phyloP scores from a whole-genome alignment of 2,329 filamentous ascomycete genomes.

The Fusarium lateritium region DNA sequence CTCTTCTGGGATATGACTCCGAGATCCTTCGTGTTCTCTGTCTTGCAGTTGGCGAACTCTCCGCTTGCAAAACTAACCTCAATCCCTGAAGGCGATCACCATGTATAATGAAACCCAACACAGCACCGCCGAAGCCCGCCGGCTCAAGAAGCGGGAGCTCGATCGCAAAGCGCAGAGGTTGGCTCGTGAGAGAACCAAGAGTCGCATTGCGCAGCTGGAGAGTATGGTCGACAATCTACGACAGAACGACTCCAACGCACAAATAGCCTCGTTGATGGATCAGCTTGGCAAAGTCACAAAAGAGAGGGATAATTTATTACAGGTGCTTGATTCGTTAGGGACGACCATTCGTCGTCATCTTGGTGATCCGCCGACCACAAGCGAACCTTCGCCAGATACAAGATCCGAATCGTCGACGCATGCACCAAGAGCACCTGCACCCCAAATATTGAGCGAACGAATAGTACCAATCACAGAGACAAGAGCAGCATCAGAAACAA shows the following conservation, averaged over 20 bases:
- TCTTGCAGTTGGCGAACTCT: neutral
- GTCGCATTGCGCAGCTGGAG: conserved; percentile 52
- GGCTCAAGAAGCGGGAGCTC: conserved; percentile 52
- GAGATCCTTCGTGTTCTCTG: neutral
- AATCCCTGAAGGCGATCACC: conserved; percentile 31
- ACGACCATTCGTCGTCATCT: conserved; percentile 39
- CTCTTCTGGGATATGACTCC: neutral
- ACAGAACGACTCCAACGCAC: conserved; percentile 45
- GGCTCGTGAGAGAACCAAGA: conserved; percentile 52
- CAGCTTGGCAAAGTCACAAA: conserved; percentile 46
- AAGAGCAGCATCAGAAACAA: conserved; percentile 20
- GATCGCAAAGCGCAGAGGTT: conserved; percentile 52
- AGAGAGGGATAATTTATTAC: conserved; percentile 43
- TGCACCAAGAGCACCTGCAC: neutral
- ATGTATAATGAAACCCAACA: conserved; percentile 27
- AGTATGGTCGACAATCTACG: conserved; percentile 48
- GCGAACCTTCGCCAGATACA: neutral
- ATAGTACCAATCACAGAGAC: neutral
- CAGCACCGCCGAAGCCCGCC: conserved; percentile 32
- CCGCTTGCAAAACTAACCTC: too few relatives aligned
- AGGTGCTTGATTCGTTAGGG: conserved; percentile 33
- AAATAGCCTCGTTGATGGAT: conserved; percentile 46
- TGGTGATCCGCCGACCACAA: neutral
- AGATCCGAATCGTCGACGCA: conserved; percentile 6
- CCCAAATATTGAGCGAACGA: neutral